phyloP scores from a whole-genome alignment of 2,329 filamentous ascomycete species.

The Paradendryphiella salina region DNA sequence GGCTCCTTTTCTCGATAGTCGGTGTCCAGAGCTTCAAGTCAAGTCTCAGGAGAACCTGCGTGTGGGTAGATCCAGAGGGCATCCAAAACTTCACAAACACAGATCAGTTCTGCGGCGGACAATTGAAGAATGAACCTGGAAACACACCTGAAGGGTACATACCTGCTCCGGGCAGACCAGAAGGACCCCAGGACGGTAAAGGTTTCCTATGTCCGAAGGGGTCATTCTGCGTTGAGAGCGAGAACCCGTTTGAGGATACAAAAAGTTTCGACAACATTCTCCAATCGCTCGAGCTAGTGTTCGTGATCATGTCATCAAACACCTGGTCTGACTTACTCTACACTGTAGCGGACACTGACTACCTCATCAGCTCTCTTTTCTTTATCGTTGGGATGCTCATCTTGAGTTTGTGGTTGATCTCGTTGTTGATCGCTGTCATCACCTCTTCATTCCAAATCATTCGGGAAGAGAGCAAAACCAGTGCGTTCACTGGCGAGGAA shows the following conservation, averaged over 20 bases:
- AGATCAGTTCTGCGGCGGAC: conserved; percentile 84
- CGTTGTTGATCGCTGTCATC: conserved; percentile 92
- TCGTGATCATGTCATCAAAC: conserved; percentile 98
- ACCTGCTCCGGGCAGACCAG: conserved; percentile 47
- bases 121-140: conserved; percentile 61
- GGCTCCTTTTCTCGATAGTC: conserved; percentile 94
- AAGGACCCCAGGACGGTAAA: conserved; percentile 60
- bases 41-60: conserved; percentile 54
- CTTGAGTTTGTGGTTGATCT: conserved; percentile 94
- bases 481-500: conserved; percentile 83
- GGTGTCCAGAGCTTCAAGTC: conserved; percentile 88
- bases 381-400: conserved; percentile 77
- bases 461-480: conserved; percentile 90
- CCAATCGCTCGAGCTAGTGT: conserved; percentile 89
- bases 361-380: conserved; percentile 80
- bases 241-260: conserved; percentile 80
- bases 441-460: conserved; percentile 99
- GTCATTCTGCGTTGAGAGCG: conserved; percentile 78
- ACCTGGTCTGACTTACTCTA: conserved; percentile 96
- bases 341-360: conserved; percentile 88
- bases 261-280: conserved; percentile 94
- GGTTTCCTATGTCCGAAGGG: conserved; percentile 85
- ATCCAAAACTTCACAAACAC: conserved; percentile 57
- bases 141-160: conserved; percentile 67
- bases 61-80: conserved; percentile 57